Percentiles rank a stretch among this genome's conserved stretches.
Evolutionary conservation across 1,284 basidiomycete species (phyloP).

Genomic region (Thecaphora thlaspeos): DNA sequence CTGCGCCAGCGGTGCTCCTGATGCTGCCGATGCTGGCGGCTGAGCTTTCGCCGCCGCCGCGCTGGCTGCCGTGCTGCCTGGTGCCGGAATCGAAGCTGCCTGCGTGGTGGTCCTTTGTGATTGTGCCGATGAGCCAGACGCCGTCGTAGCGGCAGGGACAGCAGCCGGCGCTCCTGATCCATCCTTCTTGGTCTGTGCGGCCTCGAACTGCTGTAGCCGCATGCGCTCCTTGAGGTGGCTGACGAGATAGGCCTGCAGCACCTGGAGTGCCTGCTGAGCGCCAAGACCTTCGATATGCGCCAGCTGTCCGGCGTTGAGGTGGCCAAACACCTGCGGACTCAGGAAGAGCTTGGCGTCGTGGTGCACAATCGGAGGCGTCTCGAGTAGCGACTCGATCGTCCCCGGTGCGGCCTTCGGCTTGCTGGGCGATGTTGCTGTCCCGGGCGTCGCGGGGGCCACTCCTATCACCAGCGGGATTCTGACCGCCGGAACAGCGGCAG

Average conservation of each 20-base stretch:
- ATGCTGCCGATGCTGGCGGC: conserved; percentile 2
- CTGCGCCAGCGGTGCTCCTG: neutral
- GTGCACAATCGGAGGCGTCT: conserved; percentile 72
- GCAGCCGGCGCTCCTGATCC: conserved; percentile 3
- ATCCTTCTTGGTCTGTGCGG: conserved; percentile 34
- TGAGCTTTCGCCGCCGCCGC: neutral
- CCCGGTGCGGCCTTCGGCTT: conserved; percentile 52
- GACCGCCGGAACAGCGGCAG: conserved; percentile 21
- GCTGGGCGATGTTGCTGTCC: conserved; percentile 42
- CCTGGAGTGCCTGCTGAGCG: conserved; percentile 76
- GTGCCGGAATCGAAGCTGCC: no score
- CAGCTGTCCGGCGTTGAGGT: conserved; percentile 72
- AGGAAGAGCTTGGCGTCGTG: conserved; percentile 81
- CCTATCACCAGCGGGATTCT: conserved; percentile 67
- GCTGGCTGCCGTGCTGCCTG: no score
- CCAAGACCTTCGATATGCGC: conserved; percentile 75
- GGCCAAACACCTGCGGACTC: conserved; percentile 78
- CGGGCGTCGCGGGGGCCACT: conserved; percentile 62
- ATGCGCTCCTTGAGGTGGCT: conserved; percentile 78
- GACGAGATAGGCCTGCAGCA: conserved; percentile 80
- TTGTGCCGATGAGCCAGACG: neutral
- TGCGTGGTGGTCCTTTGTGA: no score
- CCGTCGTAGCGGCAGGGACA: neutral
- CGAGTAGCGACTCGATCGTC: conserved; percentile 57
- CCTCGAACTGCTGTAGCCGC: conserved; percentile 57